phyloP scores from a whole-genome alignment of 1,139 yeast genomes.

The Nakaseomyces uthaithaninus region DNA sequence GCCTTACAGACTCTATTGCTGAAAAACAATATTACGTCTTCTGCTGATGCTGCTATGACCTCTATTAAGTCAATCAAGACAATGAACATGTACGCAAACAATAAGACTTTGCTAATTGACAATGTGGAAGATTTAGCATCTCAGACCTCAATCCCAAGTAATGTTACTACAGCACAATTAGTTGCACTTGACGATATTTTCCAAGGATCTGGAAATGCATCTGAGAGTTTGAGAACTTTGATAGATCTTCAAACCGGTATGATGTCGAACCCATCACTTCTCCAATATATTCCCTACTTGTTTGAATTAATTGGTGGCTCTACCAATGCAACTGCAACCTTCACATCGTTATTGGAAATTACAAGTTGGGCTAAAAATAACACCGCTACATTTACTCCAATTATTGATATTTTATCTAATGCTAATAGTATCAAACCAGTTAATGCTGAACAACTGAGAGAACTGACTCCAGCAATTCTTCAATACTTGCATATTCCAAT shows the following conservation, averaged over 20 bases:
- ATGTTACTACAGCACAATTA: constrained; percentile 23
- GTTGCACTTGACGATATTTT: constrained; percentile 22
- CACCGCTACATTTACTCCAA: constrained; percentile 22
- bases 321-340: constrained; percentile 23
- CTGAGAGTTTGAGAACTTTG: constrained; percentile 20
- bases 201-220: constrained; percentile 19
- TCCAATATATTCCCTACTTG: constrained; percentile 21
- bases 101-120: constrained; percentile 18
- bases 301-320: constrained; percentile 23
- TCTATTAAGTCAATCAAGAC: constrained; percentile 20
- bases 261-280: constrained; percentile 13
- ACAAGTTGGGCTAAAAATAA: constrained; percentile 24
- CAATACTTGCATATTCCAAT: constrained; percentile 24
- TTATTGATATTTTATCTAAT: constrained; percentile 18
- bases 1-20: constrained; percentile 3
- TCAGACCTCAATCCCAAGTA: constrained; percentile 15
- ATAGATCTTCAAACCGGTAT: constrained; percentile 17
- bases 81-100: constrained; percentile 16
- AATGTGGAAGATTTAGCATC: constrained; percentile 19
- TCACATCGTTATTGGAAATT: constrained; percentile 23
- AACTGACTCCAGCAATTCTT: constrained; percentile 23
- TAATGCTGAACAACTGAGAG: constrained; percentile 18
- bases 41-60: constrained; percentile 11
- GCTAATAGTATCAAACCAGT: constrained; percentile 16
- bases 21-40: constrained; percentile 3